Evolutionary conservation across 148 eudicot species (phyloP), one percentile per base, ranked within the genome.

Genomic region (Diospyros lotus): DNA sequence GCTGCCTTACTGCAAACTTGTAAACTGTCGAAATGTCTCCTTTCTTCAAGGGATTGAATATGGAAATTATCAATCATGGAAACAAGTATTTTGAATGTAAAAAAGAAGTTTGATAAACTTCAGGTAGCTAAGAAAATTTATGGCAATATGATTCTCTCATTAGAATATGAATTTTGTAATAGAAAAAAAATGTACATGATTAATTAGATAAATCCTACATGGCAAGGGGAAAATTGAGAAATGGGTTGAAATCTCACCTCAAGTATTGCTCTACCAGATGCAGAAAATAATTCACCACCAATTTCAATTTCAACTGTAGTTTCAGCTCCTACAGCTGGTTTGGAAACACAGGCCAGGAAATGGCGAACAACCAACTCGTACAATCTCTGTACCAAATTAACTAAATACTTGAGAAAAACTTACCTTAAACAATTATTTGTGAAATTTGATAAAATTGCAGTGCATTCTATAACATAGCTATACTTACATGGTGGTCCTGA

Each of bases 281-380:
- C 84, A 52, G 89, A 82, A 84, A 95, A 93, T 52, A 67, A 68
- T 86, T 95, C 99, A 56, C 99, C 89, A 40, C 94, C 94, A 78
- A 95, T 89, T 85, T 93, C 97, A 80, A 92, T 84, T 64, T 93
- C 94, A 62, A 95, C 98, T 59, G 76, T 86, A 80, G 99, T 95
- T 85, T 93, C 99, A 75, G 99, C 99, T 50, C 99, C 97, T 41
- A 89, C 79, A 69, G 99, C 98, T 75, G 99, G 99, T 82, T 93
- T 92, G n/a, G 99, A 95, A 78, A 95, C 98, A 78, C 98, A 95
- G 52, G 99, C 99, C 74, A 95, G 84, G 71, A 88, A 95, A 88
- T 95, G 99, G 58, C 98, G 99, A 84, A 93, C 98, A 76, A 95
- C 99, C 76, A 95, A 79, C 79, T 95, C 99, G 80, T 93, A 95